Percentiles rank a stretch among this genome's conserved stretches.
Evolutionary conservation across 495 filamentous ascomycete genomes (phyloP).

Genomic region (Talaromyces wortmannii): DNA sequence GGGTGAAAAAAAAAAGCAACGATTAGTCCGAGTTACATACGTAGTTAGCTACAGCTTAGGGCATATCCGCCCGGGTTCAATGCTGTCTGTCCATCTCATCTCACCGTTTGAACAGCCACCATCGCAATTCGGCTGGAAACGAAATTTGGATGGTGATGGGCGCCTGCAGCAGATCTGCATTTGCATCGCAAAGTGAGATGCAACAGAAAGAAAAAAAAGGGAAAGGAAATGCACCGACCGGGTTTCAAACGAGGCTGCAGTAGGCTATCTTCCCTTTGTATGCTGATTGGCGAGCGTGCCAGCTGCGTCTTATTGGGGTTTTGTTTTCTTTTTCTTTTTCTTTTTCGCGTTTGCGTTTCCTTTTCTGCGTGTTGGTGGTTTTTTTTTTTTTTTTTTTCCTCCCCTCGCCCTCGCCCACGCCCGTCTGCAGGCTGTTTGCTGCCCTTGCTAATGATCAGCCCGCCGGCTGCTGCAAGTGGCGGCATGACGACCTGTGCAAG

Average conservation of each 20-base stretch:
- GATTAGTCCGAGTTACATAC: neutral
- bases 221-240: conserved; percentile 3
- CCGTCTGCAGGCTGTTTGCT: too few relatives aligned
- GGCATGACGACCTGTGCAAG: neutral
- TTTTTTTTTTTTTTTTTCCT: too few relatives aligned
- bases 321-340: conserved; percentile 8
- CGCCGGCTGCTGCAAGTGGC: neutral
- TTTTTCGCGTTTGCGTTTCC: neutral
- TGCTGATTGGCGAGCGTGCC: neutral
- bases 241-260: neutral
- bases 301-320: neutral
- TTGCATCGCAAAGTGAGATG: neutral
- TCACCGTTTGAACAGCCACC: conserved; percentile 1
- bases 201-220: conserved; percentile 2
- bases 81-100: conserved; percentile 21
- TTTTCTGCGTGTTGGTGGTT: neutral
- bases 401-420: too few relatives aligned
- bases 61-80: too few relatives aligned
- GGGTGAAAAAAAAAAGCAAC: neutral
- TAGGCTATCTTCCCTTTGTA: neutral
- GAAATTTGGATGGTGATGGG: neutral
- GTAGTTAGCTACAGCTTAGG: neutral
- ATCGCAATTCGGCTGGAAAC: neutral
- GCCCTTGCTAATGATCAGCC: neutral
- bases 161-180: neutral